These are phyloP conservation scores for Ascoidea tarda DNA, from an alignment of 805 yeast genomes.

Conservation along the genomic window DNA sequence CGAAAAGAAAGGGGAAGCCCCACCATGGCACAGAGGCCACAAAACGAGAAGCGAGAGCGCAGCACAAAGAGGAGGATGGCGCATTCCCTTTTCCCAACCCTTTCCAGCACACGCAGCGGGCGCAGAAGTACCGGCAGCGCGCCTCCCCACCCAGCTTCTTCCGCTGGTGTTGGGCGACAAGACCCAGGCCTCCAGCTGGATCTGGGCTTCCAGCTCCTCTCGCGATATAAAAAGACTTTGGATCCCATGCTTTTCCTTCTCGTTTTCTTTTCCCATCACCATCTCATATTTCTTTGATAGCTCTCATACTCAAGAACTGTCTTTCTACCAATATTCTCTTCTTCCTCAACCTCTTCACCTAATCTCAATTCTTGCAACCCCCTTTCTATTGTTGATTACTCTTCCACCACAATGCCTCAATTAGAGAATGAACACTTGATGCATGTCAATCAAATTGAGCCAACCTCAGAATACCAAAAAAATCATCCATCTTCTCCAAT, in stretches of 20 bases:
- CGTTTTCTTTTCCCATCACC: not conserved
- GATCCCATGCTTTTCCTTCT: not conserved
- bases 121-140: too few relatives aligned
- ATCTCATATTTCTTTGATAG: not conserved
- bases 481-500: conserved; percentile 31
- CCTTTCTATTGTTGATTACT: not conserved
- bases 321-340: not conserved
- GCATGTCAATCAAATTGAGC: conserved; percentile 15
- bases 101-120: too few relatives aligned
- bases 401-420: conserved; percentile 9
- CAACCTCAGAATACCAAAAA: conserved; percentile 10
- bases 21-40: too few relatives aligned
- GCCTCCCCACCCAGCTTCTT: too few relatives aligned
- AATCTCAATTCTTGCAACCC: not conserved
- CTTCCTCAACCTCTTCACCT: not conserved
- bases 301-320: not conserved
- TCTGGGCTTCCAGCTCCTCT: too few relatives aligned
- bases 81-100: too few relatives aligned
- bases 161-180: too few relatives aligned
- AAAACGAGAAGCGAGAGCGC: too few relatives aligned
- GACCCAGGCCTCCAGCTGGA: too few relatives aligned
- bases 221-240: not conserved
- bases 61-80: too few relatives aligned
- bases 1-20: too few relatives aligned
- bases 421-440: conserved; percentile 18